Evolutionary conservation across 768 basidiomycete species (phyloP).

Genomic region (Trametopsis cervina): DNA sequence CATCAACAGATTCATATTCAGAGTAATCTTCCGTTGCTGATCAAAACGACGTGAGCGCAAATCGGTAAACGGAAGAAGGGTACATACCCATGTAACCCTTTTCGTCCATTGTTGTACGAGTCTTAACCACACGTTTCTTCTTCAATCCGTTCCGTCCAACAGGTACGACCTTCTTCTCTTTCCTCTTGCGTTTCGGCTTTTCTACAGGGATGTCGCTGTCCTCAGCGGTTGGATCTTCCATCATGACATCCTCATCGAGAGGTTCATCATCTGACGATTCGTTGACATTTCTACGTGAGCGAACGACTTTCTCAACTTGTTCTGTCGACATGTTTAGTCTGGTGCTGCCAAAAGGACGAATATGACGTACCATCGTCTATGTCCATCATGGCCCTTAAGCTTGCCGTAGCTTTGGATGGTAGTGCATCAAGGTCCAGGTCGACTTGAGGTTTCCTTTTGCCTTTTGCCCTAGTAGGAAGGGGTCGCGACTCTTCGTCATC

Average conservation of each 20-base stretch:
- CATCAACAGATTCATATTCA: conserved; percentile 72
- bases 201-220: conserved; percentile 23
- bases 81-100: conserved; percentile 70
- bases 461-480: conserved; percentile 22
- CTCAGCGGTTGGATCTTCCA: conserved; percentile 1
- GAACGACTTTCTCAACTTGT: conserved; percentile 18
- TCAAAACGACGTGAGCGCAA: neutral
- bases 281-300: neutral
- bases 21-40: conserved; percentile 75
- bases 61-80: conserved; percentile 2
- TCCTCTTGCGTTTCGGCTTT: conserved; percentile 23
- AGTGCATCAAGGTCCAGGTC: conserved; percentile 20
- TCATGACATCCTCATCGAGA: neutral
- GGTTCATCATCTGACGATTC: conserved; percentile 15
- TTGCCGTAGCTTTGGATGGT: conserved; percentile 39
- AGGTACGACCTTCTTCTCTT: conserved; percentile 56
- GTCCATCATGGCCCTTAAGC: conserved; percentile 63
- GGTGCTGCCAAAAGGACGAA: neutral
- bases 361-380: conserved; percentile 55
- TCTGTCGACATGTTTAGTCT: conserved; percentile 4
- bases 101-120: conserved; percentile 44
- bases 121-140: conserved; percentile 62
- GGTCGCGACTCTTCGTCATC: conserved; percentile 55
- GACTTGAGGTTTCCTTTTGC: conserved; percentile 22
- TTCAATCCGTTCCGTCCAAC: conserved; percentile 73